Evolutionary conservation across 805 yeast genomes (phyloP).

Genomic region (Starmerella khaoyaiensis): DNA sequence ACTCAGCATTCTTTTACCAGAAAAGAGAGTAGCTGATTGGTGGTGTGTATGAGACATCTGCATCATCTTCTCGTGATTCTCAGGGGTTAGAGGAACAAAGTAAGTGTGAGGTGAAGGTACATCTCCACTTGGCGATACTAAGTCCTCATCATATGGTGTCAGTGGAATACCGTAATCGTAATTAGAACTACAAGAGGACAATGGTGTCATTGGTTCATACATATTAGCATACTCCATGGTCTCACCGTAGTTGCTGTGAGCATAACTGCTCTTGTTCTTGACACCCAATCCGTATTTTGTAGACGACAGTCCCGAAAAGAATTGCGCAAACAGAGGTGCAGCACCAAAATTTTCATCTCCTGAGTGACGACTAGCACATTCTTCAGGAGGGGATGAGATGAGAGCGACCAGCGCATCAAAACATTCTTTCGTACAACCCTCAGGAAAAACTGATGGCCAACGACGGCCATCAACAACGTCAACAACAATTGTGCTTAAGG

Average conservation of each 20-base stretch:
- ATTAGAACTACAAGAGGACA: constrained; percentile 3
- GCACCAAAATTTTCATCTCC: constrained; percentile 4
- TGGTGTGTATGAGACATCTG: constrained; percentile 1
- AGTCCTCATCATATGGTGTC: constrained; percentile 3
- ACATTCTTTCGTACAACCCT: constrained; percentile 16
- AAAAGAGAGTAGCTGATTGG: background rate
- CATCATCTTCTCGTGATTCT: background rate
- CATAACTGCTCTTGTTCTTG: background rate
- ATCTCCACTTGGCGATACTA: constrained; percentile 1
- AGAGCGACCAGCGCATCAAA: constrained; percentile 22
- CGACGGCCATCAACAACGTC: constrained; percentile 16
- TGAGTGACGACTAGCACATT: constrained; percentile 12
- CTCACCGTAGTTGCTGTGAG: background rate
- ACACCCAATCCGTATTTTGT: background rate
- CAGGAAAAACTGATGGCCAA: constrained; percentile 15
- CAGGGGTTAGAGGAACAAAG: constrained; percentile 9
- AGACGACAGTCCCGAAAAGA: constrained; percentile 6
- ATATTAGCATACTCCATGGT: background rate
- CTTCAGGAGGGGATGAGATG: constrained; percentile 17
- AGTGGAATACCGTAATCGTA: background rate
- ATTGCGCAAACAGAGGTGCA: constrained; percentile 6
- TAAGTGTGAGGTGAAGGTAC: background rate
- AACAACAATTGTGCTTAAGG: constrained; percentile 24
- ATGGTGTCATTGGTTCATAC: constrained; percentile 8
- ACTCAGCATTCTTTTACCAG: background rate